phyloP scores from a whole-genome alignment of 768 basidiomycete genomes.

The Amanita fuliginea region DNA sequence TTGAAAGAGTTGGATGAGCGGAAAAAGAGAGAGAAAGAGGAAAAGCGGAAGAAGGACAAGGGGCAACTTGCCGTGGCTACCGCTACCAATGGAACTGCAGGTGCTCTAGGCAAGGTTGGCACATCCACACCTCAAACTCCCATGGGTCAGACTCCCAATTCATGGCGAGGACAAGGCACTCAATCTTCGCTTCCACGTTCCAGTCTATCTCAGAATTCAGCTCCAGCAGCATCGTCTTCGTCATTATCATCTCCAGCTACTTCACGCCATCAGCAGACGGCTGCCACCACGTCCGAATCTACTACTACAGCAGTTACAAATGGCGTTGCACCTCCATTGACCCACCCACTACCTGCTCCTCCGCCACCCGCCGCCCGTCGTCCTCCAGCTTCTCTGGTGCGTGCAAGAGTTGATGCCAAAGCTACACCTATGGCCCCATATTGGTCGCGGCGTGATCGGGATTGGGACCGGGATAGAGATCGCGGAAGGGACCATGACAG shows the following conservation, averaged over 20 bases:
- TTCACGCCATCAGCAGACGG: constrained; percentile 7
- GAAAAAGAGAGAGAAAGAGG: constrained; percentile 37
- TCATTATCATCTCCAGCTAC: constrained; percentile 5
- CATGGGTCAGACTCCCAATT: constrained; percentile 7
- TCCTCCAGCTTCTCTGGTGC: constrained; percentile 6
- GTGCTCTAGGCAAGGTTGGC: constrained; percentile 7
- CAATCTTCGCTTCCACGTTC: constrained; percentile 6
- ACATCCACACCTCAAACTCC: constrained; percentile 10
- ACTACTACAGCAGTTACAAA: background rate
- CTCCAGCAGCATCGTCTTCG: constrained; percentile 8
- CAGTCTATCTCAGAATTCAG: background rate
- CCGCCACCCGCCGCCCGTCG: constrained; percentile 6
- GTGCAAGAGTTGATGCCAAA: constrained; percentile 8
- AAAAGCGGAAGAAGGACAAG: constrained; percentile 24
- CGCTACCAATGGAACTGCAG: constrained; percentile 7
- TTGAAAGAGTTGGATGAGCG: constrained; percentile 53
- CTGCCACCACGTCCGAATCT: constrained; percentile 1
- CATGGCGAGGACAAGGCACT: constrained; percentile 5
- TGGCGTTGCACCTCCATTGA: background rate
- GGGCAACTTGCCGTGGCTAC: constrained; percentile 8
- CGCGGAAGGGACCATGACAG: constrained; percentile 13
- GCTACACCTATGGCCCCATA: constrained; percentile 5
- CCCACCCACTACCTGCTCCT: constrained; percentile 2
- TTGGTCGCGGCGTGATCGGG: constrained; percentile 8
- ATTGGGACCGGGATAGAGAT: constrained; percentile 8